A percentile compares a stretch with the other conserved stretches of the same genome.
Conservation (phyloP, 108 stramenopile species). For the Nitzschia sp. region DNA sequence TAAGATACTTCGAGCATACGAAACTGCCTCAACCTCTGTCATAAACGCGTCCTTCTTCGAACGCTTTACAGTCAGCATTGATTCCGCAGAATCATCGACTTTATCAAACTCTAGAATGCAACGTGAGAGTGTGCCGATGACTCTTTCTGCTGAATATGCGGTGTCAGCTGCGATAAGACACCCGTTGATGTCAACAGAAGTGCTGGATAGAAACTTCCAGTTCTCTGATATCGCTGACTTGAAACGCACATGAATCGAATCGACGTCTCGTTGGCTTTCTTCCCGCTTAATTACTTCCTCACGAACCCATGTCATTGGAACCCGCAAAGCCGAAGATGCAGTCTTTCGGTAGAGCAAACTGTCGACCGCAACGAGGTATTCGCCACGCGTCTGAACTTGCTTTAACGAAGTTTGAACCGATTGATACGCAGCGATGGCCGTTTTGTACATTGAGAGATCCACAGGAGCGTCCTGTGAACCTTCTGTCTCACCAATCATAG, state of each 20-base stretch:
- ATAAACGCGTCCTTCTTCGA: conserved; percentile 18
- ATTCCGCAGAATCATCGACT: conserved; percentile 17
- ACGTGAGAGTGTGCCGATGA: conserved; percentile 73
- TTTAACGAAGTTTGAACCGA: conserved; percentile 10
- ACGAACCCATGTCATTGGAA: conserved; percentile 46
- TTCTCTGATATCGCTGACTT: conserved; percentile 42
- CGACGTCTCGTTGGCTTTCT: neutral
- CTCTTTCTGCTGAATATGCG: conserved; percentile 66
- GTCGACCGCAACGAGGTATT: conserved; percentile 33
- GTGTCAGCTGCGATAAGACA: conserved; percentile 50
- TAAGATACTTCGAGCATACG: conserved; percentile 77
- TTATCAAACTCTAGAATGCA: conserved; percentile 67
- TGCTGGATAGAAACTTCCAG: conserved; percentile 69
- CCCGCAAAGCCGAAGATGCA: conserved; percentile 27
- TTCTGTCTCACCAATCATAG: conserved; percentile 71
- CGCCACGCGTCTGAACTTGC: conserved; percentile 24
- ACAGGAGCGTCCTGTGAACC: conserved; percentile 21
- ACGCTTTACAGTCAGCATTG: conserved; percentile 20
- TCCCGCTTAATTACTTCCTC: conserved; percentile 22
- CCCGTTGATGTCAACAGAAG: conserved; percentile 77
- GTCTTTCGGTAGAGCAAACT: conserved; percentile 24
- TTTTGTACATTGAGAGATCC: conserved; percentile 28
- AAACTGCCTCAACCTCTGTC: conserved; percentile 71
- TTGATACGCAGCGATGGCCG: conserved; percentile 26
- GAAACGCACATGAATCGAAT: conserved; percentile 8